These are phyloP conservation scores for Seminavis robusta DNA, from an alignment of 108 stramenopile species.

Conservation along the genomic window DNA sequence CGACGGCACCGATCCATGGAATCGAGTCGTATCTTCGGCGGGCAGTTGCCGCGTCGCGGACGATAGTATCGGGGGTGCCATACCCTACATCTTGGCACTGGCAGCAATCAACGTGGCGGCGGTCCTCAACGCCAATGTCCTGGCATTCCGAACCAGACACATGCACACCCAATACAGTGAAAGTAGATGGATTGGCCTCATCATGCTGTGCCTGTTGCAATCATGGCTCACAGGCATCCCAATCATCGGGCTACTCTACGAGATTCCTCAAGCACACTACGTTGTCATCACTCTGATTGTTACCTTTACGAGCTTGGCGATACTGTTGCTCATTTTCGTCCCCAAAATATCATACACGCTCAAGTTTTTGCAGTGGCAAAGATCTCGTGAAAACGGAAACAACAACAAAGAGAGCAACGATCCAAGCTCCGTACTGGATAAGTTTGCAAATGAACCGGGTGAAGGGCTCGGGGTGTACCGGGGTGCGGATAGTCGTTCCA, in stretches of 20 bases:
- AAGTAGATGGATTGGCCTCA: conserved; percentile 22
- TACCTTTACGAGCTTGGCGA: conserved; percentile 11
- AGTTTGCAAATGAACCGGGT: too few relatives aligned
- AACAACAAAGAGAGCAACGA: too few relatives aligned
- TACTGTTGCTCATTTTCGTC: conserved; percentile 19
- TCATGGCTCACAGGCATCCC: conserved; percentile 30
- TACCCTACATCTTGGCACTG: not conserved
- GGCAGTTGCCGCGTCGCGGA: conserved; percentile 3
- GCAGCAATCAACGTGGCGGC: conserved; percentile 16
- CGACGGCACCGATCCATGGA: conserved; percentile 13
- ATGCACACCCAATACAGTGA: conserved; percentile 33
- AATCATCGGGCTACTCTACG: conserved; percentile 14
- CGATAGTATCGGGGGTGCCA: not conserved
- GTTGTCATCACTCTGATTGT: conserved; percentile 18
- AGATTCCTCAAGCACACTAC: conserved; percentile 19
- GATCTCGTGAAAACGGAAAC: too few relatives aligned
- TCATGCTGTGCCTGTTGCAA: conserved; percentile 24
- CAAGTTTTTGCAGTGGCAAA: too few relatives aligned
- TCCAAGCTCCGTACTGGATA: too few relatives aligned
- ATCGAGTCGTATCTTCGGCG: conserved; percentile 9
- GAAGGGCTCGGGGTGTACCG: too few relatives aligned
- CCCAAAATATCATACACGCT: conserved; percentile 15
- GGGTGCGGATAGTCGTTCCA: too few relatives aligned
- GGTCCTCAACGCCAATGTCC: conserved; percentile 25
- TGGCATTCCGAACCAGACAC: conserved; percentile 30